Base-by-base conservation (phyloP, 192 early-diverging fungal genomes). In the Coemansia sp. region DNA sequence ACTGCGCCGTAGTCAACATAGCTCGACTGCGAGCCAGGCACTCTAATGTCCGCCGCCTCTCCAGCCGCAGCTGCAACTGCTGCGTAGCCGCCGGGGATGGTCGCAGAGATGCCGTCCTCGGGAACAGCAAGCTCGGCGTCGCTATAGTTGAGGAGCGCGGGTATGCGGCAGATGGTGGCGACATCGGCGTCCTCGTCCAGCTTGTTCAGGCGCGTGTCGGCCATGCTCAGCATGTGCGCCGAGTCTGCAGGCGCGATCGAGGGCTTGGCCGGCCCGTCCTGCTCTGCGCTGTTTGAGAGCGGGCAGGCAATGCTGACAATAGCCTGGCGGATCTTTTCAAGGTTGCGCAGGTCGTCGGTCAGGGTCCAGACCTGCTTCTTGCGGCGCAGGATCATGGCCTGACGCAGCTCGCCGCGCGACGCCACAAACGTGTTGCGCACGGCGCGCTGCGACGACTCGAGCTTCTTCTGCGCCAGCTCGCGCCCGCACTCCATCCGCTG, bases 101-200 rank as follows among this genome's bases (percentile, higher is more conserved):
- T 20, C 25, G 42, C 24, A 7, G 35, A 29, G 19, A 24, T 36
- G 20, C 20, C 37, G 25, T 51, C 48, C n/a, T 67, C 64, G 2
- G 50, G 36, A 5, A 45, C 39, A 1, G 32, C 17, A 8, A 30
- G 4, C 17, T 61, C 58, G 2, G 35, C 10, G 27, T 53, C 64
- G 3, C 50, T 5, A 41, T 63, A 46, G 40, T 75, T 75, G 9
- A 75, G 64, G 20, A 75, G 60, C n/a, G 72, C 54, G 0, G 64
- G 60, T 23, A 75, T 75, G 14, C 64, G 56, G 23, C 53, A 60
- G 15, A 67, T 60, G 0, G 60, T 60, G 17, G 56, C 46, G 9
- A 67, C 38, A 41, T 75, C 72, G 0, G 60, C 45, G 14, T 67
- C 64, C 27, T 64, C 54, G 28, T 67, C 64, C 14, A 40, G 35